Conservation (phyloP, 225 moss, liverwort and hornwort genomes). For the Lunularia cruciata region DNA sequence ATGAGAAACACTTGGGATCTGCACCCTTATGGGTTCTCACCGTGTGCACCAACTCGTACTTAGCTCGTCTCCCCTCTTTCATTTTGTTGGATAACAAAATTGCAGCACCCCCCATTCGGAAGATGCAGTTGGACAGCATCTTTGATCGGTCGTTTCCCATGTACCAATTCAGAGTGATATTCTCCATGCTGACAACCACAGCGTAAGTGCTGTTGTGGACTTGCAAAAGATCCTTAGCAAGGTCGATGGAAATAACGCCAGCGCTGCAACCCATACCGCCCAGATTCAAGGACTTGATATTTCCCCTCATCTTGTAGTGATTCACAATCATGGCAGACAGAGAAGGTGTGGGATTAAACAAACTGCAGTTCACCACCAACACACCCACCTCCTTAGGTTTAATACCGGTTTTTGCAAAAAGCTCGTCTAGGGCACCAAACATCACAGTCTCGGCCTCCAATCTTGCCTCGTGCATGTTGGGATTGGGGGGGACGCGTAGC, state of each 20-base stretch:
- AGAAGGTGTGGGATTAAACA: slow-evolving; percentile 88
- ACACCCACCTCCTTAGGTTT: slow-evolving; percentile 73
- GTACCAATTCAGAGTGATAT: slow-evolving; percentile 77
- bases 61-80: slow-evolving; percentile 44
- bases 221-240: slow-evolving; percentile 74
- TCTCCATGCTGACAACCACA: slow-evolving; percentile 69
- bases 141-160: slow-evolving; percentile 75
- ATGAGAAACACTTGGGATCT: slow-evolving; percentile 63
- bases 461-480: slow-evolving; percentile 59
- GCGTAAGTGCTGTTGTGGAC: slow-evolving; percentile 61
- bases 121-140: slow-evolving; percentile 78
- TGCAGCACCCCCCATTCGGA: slow-evolving; percentile 81
- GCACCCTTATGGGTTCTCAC: slow-evolving; percentile 84
- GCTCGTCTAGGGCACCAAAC: slow-evolving; percentile 79
- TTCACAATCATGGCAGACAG: slow-evolving; percentile 81
- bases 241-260: slow-evolving; percentile 68
- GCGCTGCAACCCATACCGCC: slow-evolving; percentile 93
- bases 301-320: slow-evolving; percentile 82
- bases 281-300: slow-evolving; percentile 60
- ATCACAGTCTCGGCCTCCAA: slow-evolving; percentile 66
- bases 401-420: slow-evolving; percentile 62
- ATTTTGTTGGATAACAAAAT: slow-evolving; percentile 77
- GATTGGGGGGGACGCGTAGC: slow-evolving; percentile 44
- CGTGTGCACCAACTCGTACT: slow-evolving; percentile 72
- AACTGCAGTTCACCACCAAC: slow-evolving; percentile 71